These are phyloP conservation scores for Boechera stricta DNA, from an alignment of 345 rosid genomes.

Conservation along the genomic window DNA sequence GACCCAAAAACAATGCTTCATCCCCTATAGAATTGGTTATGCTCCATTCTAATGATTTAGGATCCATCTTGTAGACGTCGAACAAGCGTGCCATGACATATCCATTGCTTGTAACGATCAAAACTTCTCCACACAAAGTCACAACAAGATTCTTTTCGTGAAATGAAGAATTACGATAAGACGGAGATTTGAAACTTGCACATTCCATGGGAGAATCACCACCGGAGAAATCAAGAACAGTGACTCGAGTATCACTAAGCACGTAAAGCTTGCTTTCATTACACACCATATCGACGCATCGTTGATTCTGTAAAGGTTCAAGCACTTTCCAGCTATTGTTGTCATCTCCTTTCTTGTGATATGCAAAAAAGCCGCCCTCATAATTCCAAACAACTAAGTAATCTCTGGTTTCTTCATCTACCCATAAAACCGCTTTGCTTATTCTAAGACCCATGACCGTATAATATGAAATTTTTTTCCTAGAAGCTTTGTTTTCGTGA, in stretches of 20 bases:
- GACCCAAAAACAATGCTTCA: conserved; percentile 29
- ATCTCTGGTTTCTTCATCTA: conserved; percentile 10
- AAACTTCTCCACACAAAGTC: conserved; percentile 26
- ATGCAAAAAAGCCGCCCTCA: neutral
- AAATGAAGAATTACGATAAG: no score
- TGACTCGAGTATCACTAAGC: no score
- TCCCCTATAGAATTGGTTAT: no score
- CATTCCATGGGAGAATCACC: conserved; percentile 12
- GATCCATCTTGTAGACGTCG: no score
- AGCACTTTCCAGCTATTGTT: neutral
- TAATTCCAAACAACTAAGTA: neutral
- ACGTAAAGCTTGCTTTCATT: neutral
- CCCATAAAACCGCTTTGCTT: neutral
- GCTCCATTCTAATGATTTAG: no score
- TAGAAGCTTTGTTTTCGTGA: no score
- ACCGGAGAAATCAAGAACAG: neutral
- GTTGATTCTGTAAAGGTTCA: neutral
- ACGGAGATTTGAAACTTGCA: neutral
- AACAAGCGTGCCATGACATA: no score
- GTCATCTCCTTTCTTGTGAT: conserved; percentile 3
- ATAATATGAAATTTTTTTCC: neutral
- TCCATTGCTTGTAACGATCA: neutral
- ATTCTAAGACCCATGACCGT: neutral
- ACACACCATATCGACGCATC: conserved; percentile 5
- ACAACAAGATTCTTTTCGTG: neutral